Evolutionary conservation across 306 rosid species (phyloP), one percentile per base, ranked within the genome.

Genomic region (Prunus kanzakura): DNA sequence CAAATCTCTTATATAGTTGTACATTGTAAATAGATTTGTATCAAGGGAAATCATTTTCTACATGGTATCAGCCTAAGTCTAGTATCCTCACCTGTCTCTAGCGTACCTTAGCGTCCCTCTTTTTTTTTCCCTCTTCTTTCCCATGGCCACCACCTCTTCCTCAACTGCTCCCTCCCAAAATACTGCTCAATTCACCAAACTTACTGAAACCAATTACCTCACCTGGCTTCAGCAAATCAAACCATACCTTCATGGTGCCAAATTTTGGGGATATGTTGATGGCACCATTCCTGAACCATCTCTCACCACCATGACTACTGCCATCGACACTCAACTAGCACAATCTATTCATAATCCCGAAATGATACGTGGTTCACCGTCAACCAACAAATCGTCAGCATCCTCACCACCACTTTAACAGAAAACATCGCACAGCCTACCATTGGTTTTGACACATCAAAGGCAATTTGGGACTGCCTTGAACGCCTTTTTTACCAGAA

Each of bases 21-120:
- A 51, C 56, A 51, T 51, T 51, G 56, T 51, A 51, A 51, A 51
- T 20, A 51, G 1, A 16, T 2, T 51, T 13, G 0, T 4, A 11
- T 51, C 8, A 35, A 35, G 5, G 35, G 0, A 35, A 35, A 35
- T 35, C 41, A 35, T 35, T 35, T 35, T 35, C 41, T 35, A 35
- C 41, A 35, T 5, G 41, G 81, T 62, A 62, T 62, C 43, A 62
- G 67, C 67, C 67, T 62, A 62, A 15, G n/a, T 3, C 41, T 62
- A 27, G 67, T 41, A 27, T 11, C 67, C 35, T 46, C 1, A 15
- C 41, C 67, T 62, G 41, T 12, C 38, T 62, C 11, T 27, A 23
- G 25, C 18, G 0, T 62, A 3, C 41, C 4, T 27, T 15, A 0
- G 0, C 9, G 38, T 62, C 41, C 8, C 67, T 30, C 3, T 30